Evolutionary conservation across 768 basidiomycete genomes (phyloP), one percentile per base, ranked within the genome.

Genomic region (Lactifluus volemus): DNA sequence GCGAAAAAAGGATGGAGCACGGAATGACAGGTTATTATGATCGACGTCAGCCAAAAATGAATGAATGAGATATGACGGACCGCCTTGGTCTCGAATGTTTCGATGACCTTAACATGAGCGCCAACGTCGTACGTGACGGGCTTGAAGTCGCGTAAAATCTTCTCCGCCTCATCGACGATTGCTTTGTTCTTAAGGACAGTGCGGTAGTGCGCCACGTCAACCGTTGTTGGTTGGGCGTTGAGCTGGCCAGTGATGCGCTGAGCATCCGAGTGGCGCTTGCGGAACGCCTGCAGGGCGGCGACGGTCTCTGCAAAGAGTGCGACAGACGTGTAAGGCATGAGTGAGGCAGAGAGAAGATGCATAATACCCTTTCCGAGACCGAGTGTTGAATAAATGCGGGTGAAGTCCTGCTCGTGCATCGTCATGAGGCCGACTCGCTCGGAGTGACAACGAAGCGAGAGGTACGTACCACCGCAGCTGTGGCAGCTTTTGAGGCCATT

Each of bases 21-120:
- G 45, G 21, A 25, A 25, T 34, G 32, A 9, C 32, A 34, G 32
- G 9, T 34, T 34, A 34, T 34, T 34, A 25, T 25, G 9, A n/a
- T 47, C 4, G 19, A 14, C 45, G 55, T 54, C 41, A 67, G 38
- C 29, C 45, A 30, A n/a, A 6, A 14, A 49, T 42, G 12, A 11
- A 58, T 30, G 17, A 15, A 6, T n/a, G n/a, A n/a, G n/a, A n/a
- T n/a, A 70, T 73, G 36, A 79, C 88, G 67, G 67, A 98, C 96
- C 64, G 97, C 97, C 77, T 95, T 97, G 63, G 84, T 80, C 81
- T 98, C 92, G 74, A 99, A 99, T 53, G 92, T 86, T 72, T 96
- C 93, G 68, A 99, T 97, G 49, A 92, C 93, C 76, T 93, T 96
- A 75, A 97, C 72, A 74, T 95, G 91, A 56, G 89, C 80, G 68